Evolutionary conservation across 306 rosid genomes (phyloP).

Genomic region (Aeschynomene evenia): DNA sequence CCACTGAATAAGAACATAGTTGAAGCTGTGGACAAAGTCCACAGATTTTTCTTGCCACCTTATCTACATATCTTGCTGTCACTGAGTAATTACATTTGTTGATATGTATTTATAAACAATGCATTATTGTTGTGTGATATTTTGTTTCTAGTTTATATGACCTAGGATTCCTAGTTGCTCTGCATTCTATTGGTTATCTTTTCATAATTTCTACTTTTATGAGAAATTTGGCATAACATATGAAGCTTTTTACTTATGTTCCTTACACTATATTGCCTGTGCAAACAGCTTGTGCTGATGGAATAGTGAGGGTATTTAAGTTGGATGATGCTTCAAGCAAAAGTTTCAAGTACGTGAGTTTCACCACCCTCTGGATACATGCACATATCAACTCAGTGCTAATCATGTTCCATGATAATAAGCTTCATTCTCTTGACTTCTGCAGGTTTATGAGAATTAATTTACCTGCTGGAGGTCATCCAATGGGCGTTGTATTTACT

Average conservation of each 20-base stretch:
- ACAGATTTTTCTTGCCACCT: not conserved
- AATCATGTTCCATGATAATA: slow-evolving; percentile 10
- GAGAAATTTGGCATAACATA: not conserved
- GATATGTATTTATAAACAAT: slow-evolving; percentile 3
- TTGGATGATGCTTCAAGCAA: slow-evolving; percentile 89
- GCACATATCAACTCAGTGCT: slow-evolving; percentile 15
- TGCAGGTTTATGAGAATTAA: slow-evolving; percentile 82
- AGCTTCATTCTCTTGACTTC: slow-evolving; percentile 30
- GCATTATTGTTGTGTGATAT: slow-evolving; percentile 14
- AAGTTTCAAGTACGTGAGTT: slow-evolving; percentile 88
- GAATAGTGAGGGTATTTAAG: slow-evolving; percentile 88
- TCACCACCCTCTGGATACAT: slow-evolving; percentile 14
- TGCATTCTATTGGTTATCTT: not conserved
- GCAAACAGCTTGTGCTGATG: slow-evolving; percentile 89
- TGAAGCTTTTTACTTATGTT: not conserved
- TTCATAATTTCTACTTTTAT: slow-evolving; percentile 12
- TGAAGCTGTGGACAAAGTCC: slow-evolving; percentile 9
- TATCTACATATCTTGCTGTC: not conserved
- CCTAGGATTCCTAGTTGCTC: slow-evolving; percentile 5
- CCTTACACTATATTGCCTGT: slow-evolving; percentile 25
- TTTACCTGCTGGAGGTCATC: slow-evolving; percentile 91
- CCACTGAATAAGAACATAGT: not conserved
- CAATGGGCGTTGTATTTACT: slow-evolving; percentile 67
- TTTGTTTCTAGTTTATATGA: not conserved
- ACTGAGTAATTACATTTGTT: not conserved